Conservation (phyloP, 129 eudicot genomes). For the Flaveria robusta region DNA sequence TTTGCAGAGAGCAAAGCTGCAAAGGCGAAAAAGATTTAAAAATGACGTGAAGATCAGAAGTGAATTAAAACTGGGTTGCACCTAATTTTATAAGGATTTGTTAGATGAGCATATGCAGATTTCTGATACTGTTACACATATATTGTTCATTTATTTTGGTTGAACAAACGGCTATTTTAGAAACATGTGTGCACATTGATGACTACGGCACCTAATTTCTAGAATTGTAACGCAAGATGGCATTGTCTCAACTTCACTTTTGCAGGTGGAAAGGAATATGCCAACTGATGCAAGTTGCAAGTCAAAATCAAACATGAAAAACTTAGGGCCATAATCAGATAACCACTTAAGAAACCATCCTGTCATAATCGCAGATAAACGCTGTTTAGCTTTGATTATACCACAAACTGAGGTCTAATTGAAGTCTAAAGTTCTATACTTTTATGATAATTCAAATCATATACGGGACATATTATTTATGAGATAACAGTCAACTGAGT, state of each 20-base stretch:
- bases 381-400: not conserved
- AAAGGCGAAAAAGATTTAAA: constrained; percentile 14
- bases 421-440: not conserved
- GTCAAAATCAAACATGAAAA: not conserved
- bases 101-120: not conserved
- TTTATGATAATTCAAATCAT: not conserved
- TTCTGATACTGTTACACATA: not conserved
- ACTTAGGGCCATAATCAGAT: not conserved
- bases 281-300: not conserved
- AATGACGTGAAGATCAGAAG: constrained; percentile 15
- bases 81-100: not conserved
- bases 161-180: not conserved
- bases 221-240: not conserved
- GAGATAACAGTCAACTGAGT: not conserved
- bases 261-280: constrained; percentile 16
- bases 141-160: not conserved
- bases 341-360: not conserved
- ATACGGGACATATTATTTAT: not conserved
- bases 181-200: constrained; percentile 13
- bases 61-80: not conserved
- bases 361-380: not conserved
- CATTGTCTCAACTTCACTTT: not conserved
- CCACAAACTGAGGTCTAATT: constrained; percentile 10
- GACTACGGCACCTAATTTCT: constrained; percentile 13
- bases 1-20: constrained; percentile 27